A percentile compares a stretch with the other conserved stretches of the same genome.
These are phyloP conservation scores for Cicer cuneatum DNA, from an alignment of 306 rosid genomes.

Conservation along the genomic window DNA sequence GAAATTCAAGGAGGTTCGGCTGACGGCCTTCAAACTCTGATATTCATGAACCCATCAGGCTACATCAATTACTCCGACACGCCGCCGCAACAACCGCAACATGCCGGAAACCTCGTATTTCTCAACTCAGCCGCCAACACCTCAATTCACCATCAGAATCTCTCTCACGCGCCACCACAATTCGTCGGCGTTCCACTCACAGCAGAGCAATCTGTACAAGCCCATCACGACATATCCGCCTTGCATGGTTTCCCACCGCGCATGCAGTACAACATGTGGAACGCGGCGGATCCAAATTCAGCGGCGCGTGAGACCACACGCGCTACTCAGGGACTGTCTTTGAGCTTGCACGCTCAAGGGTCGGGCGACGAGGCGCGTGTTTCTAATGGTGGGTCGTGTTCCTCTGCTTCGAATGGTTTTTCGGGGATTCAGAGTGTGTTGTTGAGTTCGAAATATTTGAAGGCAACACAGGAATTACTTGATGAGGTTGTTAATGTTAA, in stretches of 20 bases:
- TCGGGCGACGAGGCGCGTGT: conserved; percentile 64
- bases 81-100: conserved; percentile 63
- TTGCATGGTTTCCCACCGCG: conserved; percentile 86
- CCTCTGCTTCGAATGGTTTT: conserved; percentile 71
- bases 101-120: conserved; percentile 52
- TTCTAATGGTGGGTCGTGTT: conserved; percentile 66
- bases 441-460: conserved; percentile 83
- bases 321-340: conserved; percentile 69
- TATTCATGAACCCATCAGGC: conserved; percentile 87
- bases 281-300: conserved; percentile 55
- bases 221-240: conserved; percentile 66
- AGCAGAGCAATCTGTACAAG: conserved; percentile 48
- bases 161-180: conserved; percentile 72
- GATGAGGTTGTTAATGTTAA: conserved; percentile 88
- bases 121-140: conserved; percentile 61
- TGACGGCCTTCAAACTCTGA: conserved; percentile 83
- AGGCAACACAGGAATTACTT: conserved; percentile 84
- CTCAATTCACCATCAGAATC: conserved; percentile 44
- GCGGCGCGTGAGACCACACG: conserved; percentile 83
- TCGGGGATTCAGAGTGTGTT: conserved; percentile 82
- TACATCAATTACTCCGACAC: conserved; percentile 81
- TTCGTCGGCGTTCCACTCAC: conserved; percentile 72
- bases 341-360: conserved; percentile 59
- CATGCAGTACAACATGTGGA: conserved; percentile 77
- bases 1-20: conserved; percentile 73